phyloP scores from a whole-genome alignment of 2,329 filamentous ascomycete species.

The Sclerotinia minor region DNA sequence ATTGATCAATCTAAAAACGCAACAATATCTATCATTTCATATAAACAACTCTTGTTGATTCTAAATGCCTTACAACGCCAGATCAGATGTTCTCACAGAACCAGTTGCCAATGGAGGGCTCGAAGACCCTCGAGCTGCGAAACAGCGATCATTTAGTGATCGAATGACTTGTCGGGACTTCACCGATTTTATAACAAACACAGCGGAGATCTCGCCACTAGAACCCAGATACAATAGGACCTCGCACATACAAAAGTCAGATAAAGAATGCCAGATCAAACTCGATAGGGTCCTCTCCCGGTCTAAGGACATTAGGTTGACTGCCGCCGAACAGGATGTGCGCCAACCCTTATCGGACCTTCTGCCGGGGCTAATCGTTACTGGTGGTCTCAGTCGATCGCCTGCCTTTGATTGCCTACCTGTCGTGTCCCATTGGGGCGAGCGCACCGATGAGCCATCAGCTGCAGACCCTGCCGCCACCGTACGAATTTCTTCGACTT shows the following conservation, averaged over 20 bases:
- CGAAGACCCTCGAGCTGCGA: constrained; percentile 10
- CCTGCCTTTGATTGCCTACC: constrained; percentile 20
- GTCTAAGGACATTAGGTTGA: neutral
- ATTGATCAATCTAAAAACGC: neutral
- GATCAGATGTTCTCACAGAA: neutral
- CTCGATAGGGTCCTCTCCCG: neutral
- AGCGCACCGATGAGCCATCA: constrained; percentile 2
- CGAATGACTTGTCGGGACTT: constrained; percentile 7
- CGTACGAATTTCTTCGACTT: neutral
- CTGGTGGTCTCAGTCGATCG: constrained; percentile 7
- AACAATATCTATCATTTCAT: neutral
- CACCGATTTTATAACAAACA: neutral
- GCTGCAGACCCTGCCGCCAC: neutral
- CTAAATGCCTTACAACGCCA: neutral
- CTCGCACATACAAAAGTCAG: neutral
- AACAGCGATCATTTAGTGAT: neutral
- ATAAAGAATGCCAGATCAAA: neutral
- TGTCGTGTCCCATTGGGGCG: constrained; percentile 15
- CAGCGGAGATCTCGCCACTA: neutral
- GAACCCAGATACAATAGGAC: neutral
- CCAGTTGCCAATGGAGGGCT: neutral
- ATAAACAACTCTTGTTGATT: neutral
- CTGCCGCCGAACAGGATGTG: neutral
- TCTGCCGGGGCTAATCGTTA: neutral
- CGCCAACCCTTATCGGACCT: neutral